These are phyloP conservation scores for Trichothecium sympodiale DNA, from an alignment of 2,329 filamentous ascomycete species.

Conservation along the genomic window DNA sequence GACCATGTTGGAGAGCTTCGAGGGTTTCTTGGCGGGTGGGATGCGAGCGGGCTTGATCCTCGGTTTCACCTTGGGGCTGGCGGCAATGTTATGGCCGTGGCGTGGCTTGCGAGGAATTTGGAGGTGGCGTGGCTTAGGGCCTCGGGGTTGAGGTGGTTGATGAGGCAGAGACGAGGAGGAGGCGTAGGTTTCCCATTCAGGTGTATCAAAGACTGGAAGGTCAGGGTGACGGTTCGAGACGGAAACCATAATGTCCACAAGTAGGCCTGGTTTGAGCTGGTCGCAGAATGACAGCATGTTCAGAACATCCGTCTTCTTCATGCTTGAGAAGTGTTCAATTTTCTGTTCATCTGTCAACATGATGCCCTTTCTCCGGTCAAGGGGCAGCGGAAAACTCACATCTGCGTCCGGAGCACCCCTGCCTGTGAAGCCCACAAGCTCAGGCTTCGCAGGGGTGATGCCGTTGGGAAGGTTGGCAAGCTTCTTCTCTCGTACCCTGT, in stretches of 20 bases:
- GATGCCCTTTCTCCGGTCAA: neutral
- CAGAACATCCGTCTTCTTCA: conserved; percentile 25
- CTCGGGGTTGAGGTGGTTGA: neutral
- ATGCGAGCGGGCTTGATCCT: conserved; percentile 3
- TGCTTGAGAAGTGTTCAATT: conserved; percentile 25
- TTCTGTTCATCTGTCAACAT: conserved; percentile 14
- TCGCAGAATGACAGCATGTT: conserved; percentile 29
- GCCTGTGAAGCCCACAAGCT: conserved; percentile 25
- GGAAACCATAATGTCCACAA: conserved; percentile 28
- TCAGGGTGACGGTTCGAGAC: conserved; percentile 29
- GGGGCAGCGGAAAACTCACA: conserved; percentile 14
- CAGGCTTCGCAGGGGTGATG: conserved; percentile 21
- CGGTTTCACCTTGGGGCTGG: conserved; percentile 5
- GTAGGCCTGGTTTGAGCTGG: conserved; percentile 27
- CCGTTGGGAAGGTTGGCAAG: conserved; percentile 20
- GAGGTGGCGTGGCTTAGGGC: neutral
- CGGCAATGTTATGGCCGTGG: neutral
- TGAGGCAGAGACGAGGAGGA: conserved; percentile 4
- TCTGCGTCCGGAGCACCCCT: conserved; percentile 20
- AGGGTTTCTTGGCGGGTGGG: conserved; percentile 2
- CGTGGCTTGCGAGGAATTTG: neutral
- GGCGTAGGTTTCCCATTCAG: conserved; percentile 22
- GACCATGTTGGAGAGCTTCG: conserved; percentile 1
- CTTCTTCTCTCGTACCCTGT: conserved; percentile 17
- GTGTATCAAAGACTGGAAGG: conserved; percentile 29